These are phyloP conservation scores for Magnusiomyces paraingens DNA, from an alignment of 1,139 yeast genomes.

Conservation along the genomic window DNA sequence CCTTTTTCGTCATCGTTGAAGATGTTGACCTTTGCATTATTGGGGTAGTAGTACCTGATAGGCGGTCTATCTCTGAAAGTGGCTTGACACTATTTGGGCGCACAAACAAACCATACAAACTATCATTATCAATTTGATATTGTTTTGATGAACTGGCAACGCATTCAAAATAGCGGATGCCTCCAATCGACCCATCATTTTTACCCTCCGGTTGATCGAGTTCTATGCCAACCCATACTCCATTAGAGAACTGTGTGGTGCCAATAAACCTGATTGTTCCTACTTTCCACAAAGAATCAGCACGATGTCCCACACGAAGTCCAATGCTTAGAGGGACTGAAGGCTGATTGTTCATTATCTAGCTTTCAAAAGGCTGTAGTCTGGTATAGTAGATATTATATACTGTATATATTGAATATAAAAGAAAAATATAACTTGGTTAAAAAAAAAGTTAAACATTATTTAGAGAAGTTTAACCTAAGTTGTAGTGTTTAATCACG, in stretches of 20 bases:
- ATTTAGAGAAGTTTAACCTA: too few relatives aligned
- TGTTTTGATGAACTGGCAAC: conserved; percentile 15
- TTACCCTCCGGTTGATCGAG: conserved; percentile 52
- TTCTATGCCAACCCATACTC: conserved; percentile 68
- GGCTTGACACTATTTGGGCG: conserved; percentile 19
- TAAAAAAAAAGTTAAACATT: too few relatives aligned
- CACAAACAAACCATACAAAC: conserved; percentile 45
- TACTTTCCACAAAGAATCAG: conserved; percentile 21
- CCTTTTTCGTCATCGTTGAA: too few relatives aligned
- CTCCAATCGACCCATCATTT: conserved; percentile 64
- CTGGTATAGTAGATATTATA: too few relatives aligned
- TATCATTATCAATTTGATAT: conserved; percentile 6
- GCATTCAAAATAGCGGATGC: conserved; percentile 52
- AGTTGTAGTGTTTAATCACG: too few relatives aligned
- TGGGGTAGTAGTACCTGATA: too few relatives aligned
- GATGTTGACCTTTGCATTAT: too few relatives aligned
- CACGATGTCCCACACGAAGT: conserved; percentile 20
- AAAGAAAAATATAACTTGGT: too few relatives aligned
- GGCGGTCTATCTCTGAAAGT: background rate
- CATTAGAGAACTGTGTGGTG: conserved; percentile 45
- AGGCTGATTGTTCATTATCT: too few relatives aligned
- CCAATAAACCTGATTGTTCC: conserved; percentile 38
- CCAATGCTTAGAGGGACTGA: too few relatives aligned
- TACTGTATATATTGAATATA: too few relatives aligned
- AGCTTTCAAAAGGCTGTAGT: too few relatives aligned